Conservation (phyloP, 2,329 filamentous ascomycete genomes). For the Rhinocladiella similis region DNA sequence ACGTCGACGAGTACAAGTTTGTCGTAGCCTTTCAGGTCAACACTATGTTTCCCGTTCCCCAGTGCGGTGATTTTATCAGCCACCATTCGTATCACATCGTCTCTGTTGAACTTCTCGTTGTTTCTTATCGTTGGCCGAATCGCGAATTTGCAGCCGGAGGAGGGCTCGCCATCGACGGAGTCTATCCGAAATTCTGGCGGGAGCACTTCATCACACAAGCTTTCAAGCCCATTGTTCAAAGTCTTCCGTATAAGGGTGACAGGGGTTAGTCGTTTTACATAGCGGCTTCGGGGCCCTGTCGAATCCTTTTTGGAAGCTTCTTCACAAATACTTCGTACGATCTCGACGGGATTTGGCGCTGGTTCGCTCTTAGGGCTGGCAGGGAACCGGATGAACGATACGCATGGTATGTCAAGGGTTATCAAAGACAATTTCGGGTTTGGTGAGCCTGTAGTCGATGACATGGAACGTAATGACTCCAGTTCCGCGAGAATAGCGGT, state of each 20-base stretch:
- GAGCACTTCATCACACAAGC: constrained; percentile 58
- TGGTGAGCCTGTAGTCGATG: constrained; percentile 47
- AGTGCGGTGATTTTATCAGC: constrained; percentile 50
- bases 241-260: constrained; percentile 60
- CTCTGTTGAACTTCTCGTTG: constrained; percentile 57
- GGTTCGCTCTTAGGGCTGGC: constrained; percentile 30
- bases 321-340: constrained; percentile 60
- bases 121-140: constrained; percentile 63
- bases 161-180: constrained; percentile 50
- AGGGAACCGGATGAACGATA: constrained; percentile 26
- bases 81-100: constrained; percentile 60
- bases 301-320: constrained; percentile 54
- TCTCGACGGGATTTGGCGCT: constrained; percentile 60
- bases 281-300: constrained; percentile 54
- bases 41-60: constrained; percentile 54
- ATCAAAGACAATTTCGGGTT: constrained; percentile 16
- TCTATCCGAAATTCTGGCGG: constrained; percentile 52
- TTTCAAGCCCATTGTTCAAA: constrained; percentile 57
- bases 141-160: constrained; percentile 52
- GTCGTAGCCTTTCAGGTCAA: constrained; percentile 63
- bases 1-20: constrained; percentile 62
- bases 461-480: constrained; percentile 51
- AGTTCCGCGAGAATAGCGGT: constrained; percentile 61
- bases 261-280: constrained; percentile 61
- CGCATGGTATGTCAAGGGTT: constrained; percentile 30